Percentiles rank a stretch among this genome's conserved stretches.
These are phyloP conservation scores for Ceratobasidium sp. DNA, from an alignment of 1,284 basidiomycete species.

Conservation along the genomic window DNA sequence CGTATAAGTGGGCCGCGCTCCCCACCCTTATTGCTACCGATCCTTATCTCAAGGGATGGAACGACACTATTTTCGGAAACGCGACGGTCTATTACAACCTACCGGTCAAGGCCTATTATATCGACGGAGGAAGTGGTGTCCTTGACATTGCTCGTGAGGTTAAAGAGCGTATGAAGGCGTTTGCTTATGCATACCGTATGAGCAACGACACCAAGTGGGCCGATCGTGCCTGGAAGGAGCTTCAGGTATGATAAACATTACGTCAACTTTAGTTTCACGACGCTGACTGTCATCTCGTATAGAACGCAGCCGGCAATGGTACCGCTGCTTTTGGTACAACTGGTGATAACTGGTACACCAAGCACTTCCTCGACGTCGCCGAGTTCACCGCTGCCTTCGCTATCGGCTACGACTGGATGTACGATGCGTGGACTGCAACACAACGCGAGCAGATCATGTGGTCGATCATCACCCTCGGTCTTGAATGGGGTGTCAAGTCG, in stretches of 20 bases:
- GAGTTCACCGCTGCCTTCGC: constrained; percentile 91
- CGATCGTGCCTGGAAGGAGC: constrained; percentile 86
- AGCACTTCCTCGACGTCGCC: constrained; percentile 94
- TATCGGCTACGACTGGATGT: constrained; percentile 96
- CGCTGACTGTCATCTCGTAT: constrained; percentile 1
- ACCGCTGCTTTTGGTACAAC: constrained; percentile 74
- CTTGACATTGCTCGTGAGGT: constrained; percentile 92
- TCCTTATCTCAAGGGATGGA: constrained; percentile 91
- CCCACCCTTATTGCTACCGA: constrained; percentile 84
- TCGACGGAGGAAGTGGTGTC: constrained; percentile 91
- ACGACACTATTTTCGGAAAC: constrained; percentile 91
- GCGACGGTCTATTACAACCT: constrained; percentile 77
- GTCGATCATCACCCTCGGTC: constrained; percentile 85
- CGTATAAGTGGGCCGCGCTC: constrained; percentile 92
- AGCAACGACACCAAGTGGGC: constrained; percentile 91
- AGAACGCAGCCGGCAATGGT: constrained; percentile 80
- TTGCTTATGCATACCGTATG: constrained; percentile 91
- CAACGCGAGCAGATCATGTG: constrained; percentile 80
- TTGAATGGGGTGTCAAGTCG: constrained; percentile 72
- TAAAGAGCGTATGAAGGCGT: constrained; percentile 93
- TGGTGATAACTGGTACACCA: constrained; percentile 80
- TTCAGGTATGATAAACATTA: constrained; percentile 69
- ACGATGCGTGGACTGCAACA: constrained; percentile 83
- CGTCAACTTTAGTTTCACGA: constrained; percentile 46
- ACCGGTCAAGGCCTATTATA: constrained; percentile 76